Evolutionary conservation across 495 filamentous ascomycete species (phyloP).

Genomic region (Astrothelium subdiscretum): DNA sequence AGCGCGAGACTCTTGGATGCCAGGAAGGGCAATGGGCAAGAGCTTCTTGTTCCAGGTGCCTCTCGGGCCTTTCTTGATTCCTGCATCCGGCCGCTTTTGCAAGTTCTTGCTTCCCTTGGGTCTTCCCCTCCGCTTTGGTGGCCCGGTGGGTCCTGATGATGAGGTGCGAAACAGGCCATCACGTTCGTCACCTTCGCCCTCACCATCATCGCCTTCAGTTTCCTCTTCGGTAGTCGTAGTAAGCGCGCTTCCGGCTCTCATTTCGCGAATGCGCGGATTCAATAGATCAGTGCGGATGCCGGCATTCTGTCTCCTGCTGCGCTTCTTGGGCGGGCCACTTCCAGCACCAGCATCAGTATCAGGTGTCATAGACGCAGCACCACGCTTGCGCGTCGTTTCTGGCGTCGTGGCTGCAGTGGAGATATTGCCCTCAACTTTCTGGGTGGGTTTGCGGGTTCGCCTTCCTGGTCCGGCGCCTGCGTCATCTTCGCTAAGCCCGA

Average conservation of each 20-base stretch:
- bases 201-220: not conserved
- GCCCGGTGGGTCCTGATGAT: not conserved
- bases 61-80: constrained; percentile 30
- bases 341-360: not conserved
- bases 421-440: not conserved
- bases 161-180: not conserved
- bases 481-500: constrained; percentile 20
- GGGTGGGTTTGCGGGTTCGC: constrained; percentile 7
- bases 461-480: constrained; percentile 1
- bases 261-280: constrained; percentile 21
- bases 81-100: constrained; percentile 22
- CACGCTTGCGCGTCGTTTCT: constrained; percentile 11
- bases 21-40: not conserved
- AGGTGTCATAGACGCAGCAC: not conserved
- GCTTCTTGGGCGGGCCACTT: not conserved
- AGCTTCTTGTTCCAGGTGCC: constrained; percentile 1
- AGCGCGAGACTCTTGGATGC: constrained; percentile 4
- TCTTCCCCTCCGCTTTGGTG: constrained; percentile 18
- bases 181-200: not conserved
- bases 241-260: constrained; percentile 24
- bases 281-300: not conserved
- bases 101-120: constrained; percentile 29
- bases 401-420: constrained; percentile 8
- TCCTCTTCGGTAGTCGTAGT: constrained; percentile 19
- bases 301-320: not conserved